Percentiles rank a stretch among this genome's conserved stretches.
These are phyloP conservation scores for Arthrinium phaeospermum DNA, from an alignment of 2,329 filamentous ascomycete genomes.

Conservation along the genomic window DNA sequence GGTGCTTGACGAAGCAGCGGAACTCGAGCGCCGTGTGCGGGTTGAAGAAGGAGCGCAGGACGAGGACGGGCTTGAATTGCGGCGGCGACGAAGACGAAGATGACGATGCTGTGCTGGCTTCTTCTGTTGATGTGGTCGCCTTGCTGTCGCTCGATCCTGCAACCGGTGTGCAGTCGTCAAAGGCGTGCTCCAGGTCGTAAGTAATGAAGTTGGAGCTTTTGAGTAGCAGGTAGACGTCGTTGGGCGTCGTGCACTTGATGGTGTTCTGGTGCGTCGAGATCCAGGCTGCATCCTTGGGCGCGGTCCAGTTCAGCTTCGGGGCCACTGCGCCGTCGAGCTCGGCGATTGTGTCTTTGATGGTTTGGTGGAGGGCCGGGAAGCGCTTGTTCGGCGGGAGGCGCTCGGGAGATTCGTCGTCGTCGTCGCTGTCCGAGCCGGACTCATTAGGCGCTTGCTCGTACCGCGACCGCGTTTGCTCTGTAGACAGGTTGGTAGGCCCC, in stretches of 20 bases:
- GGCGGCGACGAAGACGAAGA: constrained; percentile 31
- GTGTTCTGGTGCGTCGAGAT: constrained; percentile 85
- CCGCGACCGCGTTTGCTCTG: constrained; percentile 36
- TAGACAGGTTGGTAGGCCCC: constrained; percentile 35
- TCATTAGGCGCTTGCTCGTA: constrained; percentile 44
- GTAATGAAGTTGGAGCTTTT: constrained; percentile 96
- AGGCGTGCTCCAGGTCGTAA: constrained; percentile 92
- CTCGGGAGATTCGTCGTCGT: constrained; percentile 60
- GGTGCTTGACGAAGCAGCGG: constrained; percentile 88
- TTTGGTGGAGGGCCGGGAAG: constrained; percentile 75
- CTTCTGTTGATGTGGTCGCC: constrained; percentile 57
- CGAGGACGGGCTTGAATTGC: constrained; percentile 75
- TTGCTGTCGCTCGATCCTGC: constrained; percentile 42
- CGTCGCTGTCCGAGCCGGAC: constrained; percentile 53
- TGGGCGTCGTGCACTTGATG: constrained; percentile 85
- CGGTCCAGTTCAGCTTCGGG: constrained; percentile 97
- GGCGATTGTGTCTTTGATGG: constrained; percentile 77
- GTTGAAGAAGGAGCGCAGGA: constrained; percentile 86
- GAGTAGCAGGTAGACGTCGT: constrained; percentile 90
- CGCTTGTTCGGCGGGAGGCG: constrained; percentile 58
- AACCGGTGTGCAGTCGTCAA: constrained; percentile 70
- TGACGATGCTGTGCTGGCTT: constrained; percentile 44
- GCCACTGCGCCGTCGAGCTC: constrained; percentile 86
- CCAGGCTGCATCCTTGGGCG: constrained; percentile 94
- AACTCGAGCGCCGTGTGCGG: constrained; percentile 94